phyloP scores from a whole-genome alignment of 305 asterid species.

The Fraxinus albicans region DNA sequence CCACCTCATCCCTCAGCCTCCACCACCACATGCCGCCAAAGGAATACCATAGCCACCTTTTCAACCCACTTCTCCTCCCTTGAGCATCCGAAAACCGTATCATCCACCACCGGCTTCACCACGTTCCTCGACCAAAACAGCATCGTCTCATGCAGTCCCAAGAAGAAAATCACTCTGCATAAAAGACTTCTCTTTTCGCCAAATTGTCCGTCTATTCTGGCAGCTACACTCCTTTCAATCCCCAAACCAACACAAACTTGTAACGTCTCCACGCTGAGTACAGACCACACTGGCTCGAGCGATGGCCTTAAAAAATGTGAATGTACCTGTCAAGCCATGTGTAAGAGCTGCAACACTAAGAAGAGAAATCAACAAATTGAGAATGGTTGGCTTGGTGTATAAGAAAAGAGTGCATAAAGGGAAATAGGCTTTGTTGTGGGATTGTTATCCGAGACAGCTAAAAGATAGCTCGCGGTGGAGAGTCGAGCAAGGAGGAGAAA shows the following conservation, averaged over 20 bases:
- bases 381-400: conserved; percentile 37
- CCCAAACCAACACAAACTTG: conserved; percentile 68
- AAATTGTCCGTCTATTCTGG: conserved; percentile 50
- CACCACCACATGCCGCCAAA: conserved; percentile 71
- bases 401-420: conserved; percentile 35
- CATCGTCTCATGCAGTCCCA: conserved; percentile 75
- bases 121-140: conserved; percentile 58
- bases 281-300: conserved; percentile 12
- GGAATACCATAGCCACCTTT: conserved; percentile 43
- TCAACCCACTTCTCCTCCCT: conserved; percentile 47
- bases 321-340: conserved; percentile 34
- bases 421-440: conserved; percentile 14
- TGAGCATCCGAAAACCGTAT: conserved; percentile 50
- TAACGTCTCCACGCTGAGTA: conserved; percentile 50
- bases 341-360: conserved; percentile 41
- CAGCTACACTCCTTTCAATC: conserved; percentile 65
- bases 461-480: conserved; percentile 54
- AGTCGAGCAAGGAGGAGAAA: conserved; percentile 76
- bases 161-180: conserved; percentile 45
- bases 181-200: conserved; percentile 32
- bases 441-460: conserved; percentile 25
- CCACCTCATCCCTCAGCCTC: conserved; percentile 65
- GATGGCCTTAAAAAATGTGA: conserved; percentile 11
- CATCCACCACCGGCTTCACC: conserved; percentile 83
- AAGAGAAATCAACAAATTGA: conserved; percentile 42